Percentiles rank a stretch among this genome's conserved stretches.
Evolutionary conservation across 352 stramenopile genomes (phyloP).

Genomic region (Pythium biforme): DNA sequence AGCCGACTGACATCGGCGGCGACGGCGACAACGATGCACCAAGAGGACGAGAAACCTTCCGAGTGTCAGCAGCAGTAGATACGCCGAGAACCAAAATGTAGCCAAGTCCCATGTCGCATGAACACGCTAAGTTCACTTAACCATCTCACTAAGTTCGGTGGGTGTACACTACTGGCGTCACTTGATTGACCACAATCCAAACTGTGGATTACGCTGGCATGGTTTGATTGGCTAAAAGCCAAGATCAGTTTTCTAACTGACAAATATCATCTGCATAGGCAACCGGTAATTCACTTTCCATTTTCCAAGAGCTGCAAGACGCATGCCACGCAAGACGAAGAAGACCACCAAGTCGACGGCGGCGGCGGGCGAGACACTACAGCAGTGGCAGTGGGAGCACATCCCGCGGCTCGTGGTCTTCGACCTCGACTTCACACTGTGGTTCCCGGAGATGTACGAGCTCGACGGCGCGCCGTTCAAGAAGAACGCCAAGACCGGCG

Average conservation of each 20-base stretch:
- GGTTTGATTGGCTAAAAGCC: too few species aligned
- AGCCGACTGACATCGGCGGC: constrained; percentile 14
- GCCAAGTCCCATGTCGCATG: too few species aligned
- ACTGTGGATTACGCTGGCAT: too few species aligned
- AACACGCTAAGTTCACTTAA: constrained; percentile 20
- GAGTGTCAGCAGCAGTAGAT: constrained; percentile 53
- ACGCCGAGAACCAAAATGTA: neutral
- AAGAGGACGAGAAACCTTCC: constrained; percentile 29
- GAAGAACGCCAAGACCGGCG: constrained; percentile 54
- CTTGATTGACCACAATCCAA: too few species aligned
- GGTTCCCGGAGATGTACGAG: constrained; percentile 87
- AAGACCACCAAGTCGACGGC: constrained; percentile 10
- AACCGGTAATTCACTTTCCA: neutral
- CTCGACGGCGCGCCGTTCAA: constrained; percentile 77
- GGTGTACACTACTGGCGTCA: too few species aligned
- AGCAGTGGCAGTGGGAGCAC: constrained; percentile 39
- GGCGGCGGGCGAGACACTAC: neutral
- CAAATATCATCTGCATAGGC: too few species aligned
- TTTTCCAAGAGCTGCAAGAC: neutral
- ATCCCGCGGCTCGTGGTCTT: constrained; percentile 73
- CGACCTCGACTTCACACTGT: constrained; percentile 77
- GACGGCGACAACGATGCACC: neutral
- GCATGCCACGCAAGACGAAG: constrained; percentile 26
- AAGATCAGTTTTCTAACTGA: too few species aligned
- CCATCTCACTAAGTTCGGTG: constrained; percentile 15